phyloP scores from a whole-genome alignment of 352 stramenopile genomes.

The Vaucheria bursata region DNA sequence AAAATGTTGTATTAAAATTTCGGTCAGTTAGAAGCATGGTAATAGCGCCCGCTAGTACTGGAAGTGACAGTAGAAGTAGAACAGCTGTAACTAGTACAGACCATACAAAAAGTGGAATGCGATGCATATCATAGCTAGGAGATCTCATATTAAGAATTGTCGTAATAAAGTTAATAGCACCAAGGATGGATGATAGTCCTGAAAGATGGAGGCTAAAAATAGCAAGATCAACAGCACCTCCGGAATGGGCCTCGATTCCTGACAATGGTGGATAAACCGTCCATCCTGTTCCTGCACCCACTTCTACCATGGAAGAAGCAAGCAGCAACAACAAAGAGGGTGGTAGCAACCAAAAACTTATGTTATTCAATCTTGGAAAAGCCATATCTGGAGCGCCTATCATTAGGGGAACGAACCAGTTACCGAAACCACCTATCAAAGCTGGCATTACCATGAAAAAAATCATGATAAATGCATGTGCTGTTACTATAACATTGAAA shows the following conservation, averaged over 20 bases:
- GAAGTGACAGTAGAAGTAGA: not conserved
- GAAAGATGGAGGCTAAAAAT: not conserved
- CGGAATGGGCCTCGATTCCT: not conserved
- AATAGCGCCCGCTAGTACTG: constrained; percentile 30
- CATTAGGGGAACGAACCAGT: constrained; percentile 55
- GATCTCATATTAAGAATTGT: not conserved
- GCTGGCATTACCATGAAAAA: constrained; percentile 49
- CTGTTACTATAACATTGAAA: constrained; percentile 53
- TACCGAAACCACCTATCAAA: constrained; percentile 55
- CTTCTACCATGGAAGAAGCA: constrained; percentile 31
- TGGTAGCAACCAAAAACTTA: constrained; percentile 50
- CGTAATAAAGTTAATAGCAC: constrained; percentile 2
- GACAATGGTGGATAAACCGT: not conserved
- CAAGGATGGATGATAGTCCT: not conserved
- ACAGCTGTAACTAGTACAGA: not conserved
- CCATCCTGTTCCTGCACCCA: constrained; percentile 41
- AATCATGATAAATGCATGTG: constrained; percentile 52
- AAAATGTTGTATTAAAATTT: constrained; percentile 51
- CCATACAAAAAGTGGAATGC: not conserved
- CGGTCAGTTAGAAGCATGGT: constrained; percentile 50
- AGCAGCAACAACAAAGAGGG: constrained; percentile 42
- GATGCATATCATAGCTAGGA: not conserved
- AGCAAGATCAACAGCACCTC: not conserved
- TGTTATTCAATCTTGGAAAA: constrained; percentile 50
- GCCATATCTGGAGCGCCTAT: constrained; percentile 49